Evolutionary conservation across 2,329 filamentous ascomycete species (phyloP).

Genomic region (Geosmithia putterillii): DNA sequence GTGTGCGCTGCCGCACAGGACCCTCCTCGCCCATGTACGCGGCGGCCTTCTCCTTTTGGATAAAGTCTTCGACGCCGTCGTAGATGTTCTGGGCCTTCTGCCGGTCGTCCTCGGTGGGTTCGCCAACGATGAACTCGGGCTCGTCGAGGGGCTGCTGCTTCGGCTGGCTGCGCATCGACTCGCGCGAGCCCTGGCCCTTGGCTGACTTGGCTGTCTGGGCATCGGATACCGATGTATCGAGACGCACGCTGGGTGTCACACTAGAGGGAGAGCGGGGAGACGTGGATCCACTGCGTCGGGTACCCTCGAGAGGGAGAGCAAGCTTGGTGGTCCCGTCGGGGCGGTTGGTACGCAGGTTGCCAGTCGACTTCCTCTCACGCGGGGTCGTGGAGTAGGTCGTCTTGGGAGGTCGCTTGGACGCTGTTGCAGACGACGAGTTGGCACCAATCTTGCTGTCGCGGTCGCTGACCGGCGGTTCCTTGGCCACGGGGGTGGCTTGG

Average conservation of each 20-base stretch:
- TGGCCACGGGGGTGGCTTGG: slow-evolving; percentile 7
- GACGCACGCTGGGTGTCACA: slow-evolving; percentile 27
- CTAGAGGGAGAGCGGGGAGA: slow-evolving; percentile 30
- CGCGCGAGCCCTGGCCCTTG: background rate
- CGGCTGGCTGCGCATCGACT: slow-evolving; percentile 7
- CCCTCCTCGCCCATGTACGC: slow-evolving; percentile 78
- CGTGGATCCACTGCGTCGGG: slow-evolving; percentile 19
- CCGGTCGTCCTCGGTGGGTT: slow-evolving; percentile 55
- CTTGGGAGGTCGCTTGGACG: background rate
- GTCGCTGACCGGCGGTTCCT: background rate
- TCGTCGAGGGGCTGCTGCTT: slow-evolving; percentile 38
- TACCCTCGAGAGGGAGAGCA: slow-evolving; percentile 28
- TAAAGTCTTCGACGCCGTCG: slow-evolving; percentile 71
- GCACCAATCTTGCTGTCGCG: background rate
- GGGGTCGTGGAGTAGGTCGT: background rate
- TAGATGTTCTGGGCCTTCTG: slow-evolving; percentile 74
- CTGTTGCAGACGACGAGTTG: background rate
- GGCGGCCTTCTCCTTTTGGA: slow-evolving; percentile 68
- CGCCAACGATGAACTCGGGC: slow-evolving; percentile 43
- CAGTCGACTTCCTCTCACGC: background rate
- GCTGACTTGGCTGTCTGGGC: background rate
- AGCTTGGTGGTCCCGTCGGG: slow-evolving; percentile 20
- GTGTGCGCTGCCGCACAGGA: slow-evolving; percentile 41
- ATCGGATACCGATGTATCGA: slow-evolving; percentile 25
- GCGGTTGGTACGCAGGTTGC: slow-evolving; percentile 1